Conservation (phyloP, 495 filamentous ascomycete genomes). For the Aspergillus sclerotiicarbonarius region DNA sequence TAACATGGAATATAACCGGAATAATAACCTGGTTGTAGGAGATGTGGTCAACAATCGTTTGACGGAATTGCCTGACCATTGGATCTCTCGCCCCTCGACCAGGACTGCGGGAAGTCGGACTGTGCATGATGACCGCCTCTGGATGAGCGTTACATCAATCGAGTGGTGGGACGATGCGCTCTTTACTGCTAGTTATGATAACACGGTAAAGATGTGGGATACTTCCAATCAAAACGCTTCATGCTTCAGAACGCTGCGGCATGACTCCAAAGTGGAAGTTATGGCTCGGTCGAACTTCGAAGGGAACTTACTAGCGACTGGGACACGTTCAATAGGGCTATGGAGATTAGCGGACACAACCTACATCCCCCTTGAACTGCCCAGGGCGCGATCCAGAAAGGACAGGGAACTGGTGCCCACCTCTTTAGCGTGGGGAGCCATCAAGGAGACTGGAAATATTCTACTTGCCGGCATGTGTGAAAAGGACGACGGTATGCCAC, state of each 20-base stretch:
- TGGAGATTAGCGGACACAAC: constrained; percentile 25
- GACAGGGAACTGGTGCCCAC: constrained; percentile 61
- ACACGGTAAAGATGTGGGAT: constrained; percentile 75
- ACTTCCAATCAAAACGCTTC: constrained; percentile 29
- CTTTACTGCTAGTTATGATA: constrained; percentile 80
- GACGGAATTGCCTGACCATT: constrained; percentile 68
- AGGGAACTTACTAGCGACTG: constrained; percentile 51
- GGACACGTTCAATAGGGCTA: constrained; percentile 32
- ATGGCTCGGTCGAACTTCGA: constrained; percentile 56
- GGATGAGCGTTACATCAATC: constrained; percentile 73
- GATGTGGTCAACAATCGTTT: constrained; percentile 54
- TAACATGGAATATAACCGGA: constrained; percentile 82
- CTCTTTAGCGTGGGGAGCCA: constrained; percentile 68
- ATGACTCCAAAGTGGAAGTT: constrained; percentile 68
- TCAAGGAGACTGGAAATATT: constrained; percentile 47
- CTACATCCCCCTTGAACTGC: constrained; percentile 18
- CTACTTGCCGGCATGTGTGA: constrained; percentile 78
- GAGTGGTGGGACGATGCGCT: constrained; percentile 65
- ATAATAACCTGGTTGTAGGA: constrained; percentile 73
- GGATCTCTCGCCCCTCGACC: constrained; percentile 53
- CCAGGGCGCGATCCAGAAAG: constrained; percentile 33
- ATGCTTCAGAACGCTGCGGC: constrained; percentile 54
- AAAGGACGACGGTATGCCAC: constrained; percentile 49
- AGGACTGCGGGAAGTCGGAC: constrained; percentile 50
- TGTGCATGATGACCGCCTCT: constrained; percentile 66